phyloP scores from a whole-genome alignment of 192 early-diverging fungal species.

The Phycomyces nitens region DNA sequence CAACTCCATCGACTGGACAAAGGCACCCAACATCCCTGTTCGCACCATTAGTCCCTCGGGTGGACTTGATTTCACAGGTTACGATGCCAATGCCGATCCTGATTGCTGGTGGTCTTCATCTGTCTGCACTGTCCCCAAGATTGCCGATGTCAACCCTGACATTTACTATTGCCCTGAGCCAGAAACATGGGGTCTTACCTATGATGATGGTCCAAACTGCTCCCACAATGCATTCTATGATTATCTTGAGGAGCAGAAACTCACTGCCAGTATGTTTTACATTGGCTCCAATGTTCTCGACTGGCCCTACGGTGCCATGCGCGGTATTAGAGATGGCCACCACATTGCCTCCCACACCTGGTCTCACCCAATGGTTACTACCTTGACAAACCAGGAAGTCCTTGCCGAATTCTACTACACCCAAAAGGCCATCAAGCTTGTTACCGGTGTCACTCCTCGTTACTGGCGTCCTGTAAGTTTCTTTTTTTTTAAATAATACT shows the following conservation, averaged over 20 bases:
- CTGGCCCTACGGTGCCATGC: slow-evolving; percentile 36
- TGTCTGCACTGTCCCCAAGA: slow-evolving; percentile 33
- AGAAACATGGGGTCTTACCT: slow-evolving; percentile 52
- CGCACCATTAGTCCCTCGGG: slow-evolving; percentile 18
- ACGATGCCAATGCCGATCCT: slow-evolving; percentile 6
- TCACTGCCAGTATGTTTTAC: slow-evolving; percentile 58
- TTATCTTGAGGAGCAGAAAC: slow-evolving; percentile 34
- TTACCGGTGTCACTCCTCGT: slow-evolving; percentile 32
- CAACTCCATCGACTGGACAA: slow-evolving; percentile 39
- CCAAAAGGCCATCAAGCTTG: slow-evolving; percentile 38
- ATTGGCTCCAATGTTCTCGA: slow-evolving; percentile 54
- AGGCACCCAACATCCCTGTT: slow-evolving; percentile 29
- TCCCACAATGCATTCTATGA: slow-evolving; percentile 39
- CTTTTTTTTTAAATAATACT: background rate
- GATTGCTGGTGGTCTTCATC: slow-evolving; percentile 44
- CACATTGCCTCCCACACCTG: slow-evolving; percentile 60
- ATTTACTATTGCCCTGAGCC: slow-evolving; percentile 28
- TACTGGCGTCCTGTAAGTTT: slow-evolving; percentile 28
- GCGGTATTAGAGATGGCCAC: slow-evolving; percentile 48
- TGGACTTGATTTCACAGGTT: slow-evolving; percentile 23
- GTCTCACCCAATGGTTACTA: slow-evolving; percentile 47
- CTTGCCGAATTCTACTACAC: slow-evolving; percentile 53
- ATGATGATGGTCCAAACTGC: slow-evolving; percentile 59
- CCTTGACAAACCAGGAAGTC: slow-evolving; percentile 39
- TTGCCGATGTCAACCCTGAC: slow-evolving; percentile 29